These are phyloP conservation scores for Pleurotus djamor DNA, from an alignment of 768 basidiomycete genomes.

Conservation along the genomic window DNA sequence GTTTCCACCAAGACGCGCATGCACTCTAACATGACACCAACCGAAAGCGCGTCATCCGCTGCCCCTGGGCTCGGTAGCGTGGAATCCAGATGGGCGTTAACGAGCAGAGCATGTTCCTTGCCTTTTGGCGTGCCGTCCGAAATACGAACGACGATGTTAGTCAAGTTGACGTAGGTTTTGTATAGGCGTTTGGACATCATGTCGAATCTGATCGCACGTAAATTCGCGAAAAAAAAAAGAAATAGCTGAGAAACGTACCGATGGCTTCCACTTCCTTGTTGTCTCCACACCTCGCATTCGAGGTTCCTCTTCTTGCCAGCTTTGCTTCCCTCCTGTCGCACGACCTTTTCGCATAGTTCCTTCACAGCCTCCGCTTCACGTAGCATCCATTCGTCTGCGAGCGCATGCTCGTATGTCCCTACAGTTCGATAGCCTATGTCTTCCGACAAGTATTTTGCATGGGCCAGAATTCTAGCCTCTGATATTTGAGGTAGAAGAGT, in stretches of 20 bases:
- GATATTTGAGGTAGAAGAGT: conserved; percentile 71
- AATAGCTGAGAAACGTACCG: conserved; percentile 46
- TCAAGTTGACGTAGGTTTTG: conserved; percentile 85
- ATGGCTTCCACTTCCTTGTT: conserved; percentile 86
- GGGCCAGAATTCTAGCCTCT: conserved; percentile 62
- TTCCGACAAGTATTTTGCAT: conserved; percentile 73
- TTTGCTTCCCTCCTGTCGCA: conserved; percentile 28
- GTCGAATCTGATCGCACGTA: conserved; percentile 62
- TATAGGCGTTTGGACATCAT: conserved; percentile 86
- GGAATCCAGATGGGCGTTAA: conserved; percentile 89
- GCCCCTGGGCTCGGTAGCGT: conserved; percentile 89
- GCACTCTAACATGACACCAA: conserved; percentile 91
- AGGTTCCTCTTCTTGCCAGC: conserved; percentile 44
- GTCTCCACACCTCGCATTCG: conserved; percentile 92
- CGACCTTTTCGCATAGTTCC: conserved; percentile 57
- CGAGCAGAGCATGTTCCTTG: conserved; percentile 80
- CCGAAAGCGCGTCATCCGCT: conserved; percentile 83
- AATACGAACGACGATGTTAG: conserved; percentile 86
- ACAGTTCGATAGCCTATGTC: conserved; percentile 90
- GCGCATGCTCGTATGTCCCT: conserved; percentile 85
- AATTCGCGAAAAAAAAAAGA: background rate
- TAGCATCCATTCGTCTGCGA: conserved; percentile 82
- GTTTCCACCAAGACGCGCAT: conserved; percentile 74
- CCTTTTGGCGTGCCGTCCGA: conserved; percentile 71
- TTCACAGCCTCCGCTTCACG: conserved; percentile 61